Conservation (phyloP, 139 green algal species). For the Chlamydomonas schloesseri region DNA sequence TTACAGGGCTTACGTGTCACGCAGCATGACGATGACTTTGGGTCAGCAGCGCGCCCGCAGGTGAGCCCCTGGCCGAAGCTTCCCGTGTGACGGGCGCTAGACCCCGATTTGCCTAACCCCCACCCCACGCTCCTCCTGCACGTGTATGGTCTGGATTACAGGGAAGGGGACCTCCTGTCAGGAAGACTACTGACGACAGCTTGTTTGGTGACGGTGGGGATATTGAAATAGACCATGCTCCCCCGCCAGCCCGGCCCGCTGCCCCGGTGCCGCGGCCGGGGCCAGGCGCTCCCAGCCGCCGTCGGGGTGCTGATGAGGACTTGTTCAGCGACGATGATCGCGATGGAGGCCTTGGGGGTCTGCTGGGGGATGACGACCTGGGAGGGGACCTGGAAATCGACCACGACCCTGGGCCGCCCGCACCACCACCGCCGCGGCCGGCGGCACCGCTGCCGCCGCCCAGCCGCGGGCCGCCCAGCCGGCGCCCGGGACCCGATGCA, state of each 20-base stretch:
- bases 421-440: neutral
- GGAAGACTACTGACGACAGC: neutral
- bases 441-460: neutral
- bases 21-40: conserved; percentile 17
- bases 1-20: neutral
- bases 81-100: no score
- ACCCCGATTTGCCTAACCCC: no score
- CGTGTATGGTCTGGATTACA: no score
- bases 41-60: no score
- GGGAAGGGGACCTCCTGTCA: no score
- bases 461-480: neutral
- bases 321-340: neutral
- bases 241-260: neutral
- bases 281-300: neutral
- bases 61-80: no score
- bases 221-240: neutral
- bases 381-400: neutral
- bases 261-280: neutral
- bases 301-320: neutral
- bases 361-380: neutral
- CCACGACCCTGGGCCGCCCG: neutral
- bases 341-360: neutral
- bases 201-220: conserved; percentile 4
- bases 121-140: no score
- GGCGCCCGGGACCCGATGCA: neutral